phyloP scores from a whole-genome alignment of 1,284 basidiomycete species.

The Porphyrellus sp. region DNA sequence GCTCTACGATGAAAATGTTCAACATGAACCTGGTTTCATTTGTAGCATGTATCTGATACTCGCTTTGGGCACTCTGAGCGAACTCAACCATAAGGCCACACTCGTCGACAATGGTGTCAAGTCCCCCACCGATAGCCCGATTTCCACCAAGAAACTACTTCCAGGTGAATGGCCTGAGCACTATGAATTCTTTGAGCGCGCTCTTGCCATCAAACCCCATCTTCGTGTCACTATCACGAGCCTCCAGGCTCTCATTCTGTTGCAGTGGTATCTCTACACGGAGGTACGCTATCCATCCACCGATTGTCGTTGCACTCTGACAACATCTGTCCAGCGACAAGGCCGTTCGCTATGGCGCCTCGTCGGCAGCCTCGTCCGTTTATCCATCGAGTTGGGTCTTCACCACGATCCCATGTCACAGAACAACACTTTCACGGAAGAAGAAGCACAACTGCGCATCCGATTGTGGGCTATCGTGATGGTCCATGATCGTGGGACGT shows the following conservation, averaged over 20 bases:
- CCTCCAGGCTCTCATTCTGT: conserved; percentile 72
- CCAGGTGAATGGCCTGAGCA: conserved; percentile 73
- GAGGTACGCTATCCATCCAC: conserved; percentile 50
- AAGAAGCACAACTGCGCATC: conserved; percentile 71
- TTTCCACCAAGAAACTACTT: conserved; percentile 56
- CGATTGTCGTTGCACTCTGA: conserved; percentile 4
- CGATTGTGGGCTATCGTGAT: conserved; percentile 79
- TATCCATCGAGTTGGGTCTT: conserved; percentile 75
- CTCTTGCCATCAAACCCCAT: conserved; percentile 72
- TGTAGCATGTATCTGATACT: conserved; percentile 74
- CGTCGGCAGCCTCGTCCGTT: conserved; percentile 74
- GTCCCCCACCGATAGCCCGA: conserved; percentile 32
- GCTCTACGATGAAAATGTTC: conserved; percentile 55
- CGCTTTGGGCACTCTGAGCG: conserved; percentile 75
- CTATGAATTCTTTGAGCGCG: conserved; percentile 77
- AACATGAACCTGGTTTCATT: conserved; percentile 70
- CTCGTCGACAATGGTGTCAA: conserved; percentile 31
- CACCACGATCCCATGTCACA: conserved; percentile 78
- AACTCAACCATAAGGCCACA: conserved; percentile 66
- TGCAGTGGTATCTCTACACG: conserved; percentile 84
- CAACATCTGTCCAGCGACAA: conserved; percentile 55
- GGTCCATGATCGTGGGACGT: conserved; percentile 79
- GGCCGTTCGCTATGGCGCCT: conserved; percentile 80
- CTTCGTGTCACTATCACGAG: conserved; percentile 75
- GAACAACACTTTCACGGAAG: conserved; percentile 60